A percentile compares a stretch with the other conserved stretches of the same genome.
Evolutionary conservation across 805 yeast genomes (phyloP).

Genomic region (Kodamaea hsintzibuensis): DNA sequence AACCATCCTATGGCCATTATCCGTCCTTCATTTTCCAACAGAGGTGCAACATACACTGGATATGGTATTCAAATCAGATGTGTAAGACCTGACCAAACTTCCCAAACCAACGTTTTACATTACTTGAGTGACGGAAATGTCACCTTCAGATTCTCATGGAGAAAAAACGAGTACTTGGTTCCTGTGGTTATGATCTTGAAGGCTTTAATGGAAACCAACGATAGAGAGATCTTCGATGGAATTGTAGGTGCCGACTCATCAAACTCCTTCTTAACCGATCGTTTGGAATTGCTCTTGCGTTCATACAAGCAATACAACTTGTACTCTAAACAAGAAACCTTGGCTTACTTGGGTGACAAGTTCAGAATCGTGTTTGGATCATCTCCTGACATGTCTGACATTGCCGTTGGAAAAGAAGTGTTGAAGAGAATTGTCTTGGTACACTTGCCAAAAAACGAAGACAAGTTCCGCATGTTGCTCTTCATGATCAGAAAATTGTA

Average conservation of each 20-base stretch:
- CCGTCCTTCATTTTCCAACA: constrained; percentile 89
- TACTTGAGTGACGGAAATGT: constrained; percentile 94
- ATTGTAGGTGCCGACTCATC: constrained; percentile 85
- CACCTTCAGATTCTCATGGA: constrained; percentile 95
- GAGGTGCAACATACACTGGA: constrained; percentile 88
- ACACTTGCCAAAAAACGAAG: constrained; percentile 70
- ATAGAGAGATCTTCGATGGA: constrained; percentile 94
- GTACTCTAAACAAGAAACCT: constrained; percentile 80
- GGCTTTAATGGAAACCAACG: constrained; percentile 87
- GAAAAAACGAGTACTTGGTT: constrained; percentile 90
- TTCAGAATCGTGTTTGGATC: constrained; percentile 92
- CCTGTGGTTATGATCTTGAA: constrained; percentile 92
- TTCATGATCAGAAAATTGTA: constrained; percentile 96
- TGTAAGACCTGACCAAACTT: constrained; percentile 95
- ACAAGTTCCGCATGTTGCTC: constrained; percentile 82
- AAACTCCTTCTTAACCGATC: constrained; percentile 95
- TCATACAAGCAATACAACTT: constrained; percentile 81
- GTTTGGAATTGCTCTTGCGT: constrained; percentile 89
- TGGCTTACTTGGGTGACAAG: constrained; percentile 93
- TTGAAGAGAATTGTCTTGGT: constrained; percentile 83
- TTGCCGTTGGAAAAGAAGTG: constrained; percentile 87
- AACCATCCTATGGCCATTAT: constrained; percentile 98
- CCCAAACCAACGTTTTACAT: constrained; percentile 96
- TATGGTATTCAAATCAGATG: constrained; percentile 93
- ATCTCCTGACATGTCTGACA: constrained; percentile 82